Base-by-base conservation (phyloP, 2,329 filamentous ascomycete genomes). In the Ascochyta rabiei region DNA sequence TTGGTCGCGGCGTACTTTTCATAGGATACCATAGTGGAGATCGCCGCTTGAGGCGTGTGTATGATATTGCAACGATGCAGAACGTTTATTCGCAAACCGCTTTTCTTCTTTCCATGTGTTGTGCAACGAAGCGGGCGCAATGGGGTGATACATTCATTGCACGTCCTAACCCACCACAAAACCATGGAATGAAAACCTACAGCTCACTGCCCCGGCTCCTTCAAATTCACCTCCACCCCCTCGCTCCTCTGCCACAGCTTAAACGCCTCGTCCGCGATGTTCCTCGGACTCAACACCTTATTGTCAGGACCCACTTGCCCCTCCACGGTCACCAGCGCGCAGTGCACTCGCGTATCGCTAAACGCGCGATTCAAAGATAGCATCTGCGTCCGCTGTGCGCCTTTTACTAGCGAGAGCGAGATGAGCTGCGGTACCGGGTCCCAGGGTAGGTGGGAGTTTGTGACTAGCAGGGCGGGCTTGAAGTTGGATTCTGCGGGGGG, bases 311-410 rank as follows among this genome's bases (percentile, higher is more conserved):
- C 63, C 0, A 83, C 80, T 0, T 67, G 60, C 0, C 81, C 82
- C 3, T 76, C 77, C 0, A 83, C 76, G 42, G 67, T 75, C 2
- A 84, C 65, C 16, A 84, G 62, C 0, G 77, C 81, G 16, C 81
- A 65, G 53, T 83, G 80, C 2, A 84, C 76, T 3, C 70, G 71
- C 2, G 76, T 76, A 45, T 74, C 64, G 10, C 61, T 59, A 49
- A 77, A 82, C 8, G 75, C 75, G 49, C 72, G 69, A 19, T 72
- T 62, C 59, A 84, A 67, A 15, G 73, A 79, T 52, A 80, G 68
- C 9, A 82, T 74, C 61, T 84, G 66, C 37, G 80, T 83, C 16
- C 78, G 69, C 71, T 85, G 82, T 0, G 81, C 76, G 1, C 81
- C 79, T 62, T 84, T 84, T 39, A 75, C 75, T 48, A 83, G 70